phyloP scores from a whole-genome alignment of 2,329 filamentous ascomycete genomes.

The Phyllachora maydis region DNA sequence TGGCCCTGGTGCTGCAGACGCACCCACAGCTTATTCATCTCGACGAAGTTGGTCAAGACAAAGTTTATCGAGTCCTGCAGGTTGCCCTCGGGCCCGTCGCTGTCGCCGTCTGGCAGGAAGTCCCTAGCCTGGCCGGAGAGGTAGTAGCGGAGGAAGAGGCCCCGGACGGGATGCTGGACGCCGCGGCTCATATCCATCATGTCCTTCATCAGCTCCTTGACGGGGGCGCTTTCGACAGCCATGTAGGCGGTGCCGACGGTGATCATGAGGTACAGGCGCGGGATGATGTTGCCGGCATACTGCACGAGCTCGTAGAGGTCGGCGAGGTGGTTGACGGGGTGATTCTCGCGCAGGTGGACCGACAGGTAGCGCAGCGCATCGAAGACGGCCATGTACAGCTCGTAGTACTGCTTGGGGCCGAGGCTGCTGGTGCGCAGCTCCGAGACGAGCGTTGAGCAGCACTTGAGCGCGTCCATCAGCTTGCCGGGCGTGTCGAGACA shows the following conservation, averaged over 20 bases:
- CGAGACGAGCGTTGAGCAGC: constrained; percentile 96
- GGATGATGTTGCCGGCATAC: constrained; percentile 95
- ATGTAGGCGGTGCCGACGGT: constrained; percentile 98
- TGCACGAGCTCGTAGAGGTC: constrained; percentile 96
- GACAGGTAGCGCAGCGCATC: constrained; percentile 93
- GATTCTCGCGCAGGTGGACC: constrained; percentile 89
- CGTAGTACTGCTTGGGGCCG: constrained; percentile 98
- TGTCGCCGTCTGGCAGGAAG: constrained; percentile 57
- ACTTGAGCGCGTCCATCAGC: constrained; percentile 98
- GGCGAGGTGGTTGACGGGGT: constrained; percentile 92
- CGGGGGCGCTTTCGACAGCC: constrained; percentile 91
- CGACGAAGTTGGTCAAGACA: constrained; percentile 93
- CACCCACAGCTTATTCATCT: constrained; percentile 99
- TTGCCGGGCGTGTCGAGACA: constrained; percentile 94
- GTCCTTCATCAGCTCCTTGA: constrained; percentile 99
- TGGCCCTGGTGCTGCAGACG: constrained; percentile 93
- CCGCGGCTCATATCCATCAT: constrained; percentile 99
- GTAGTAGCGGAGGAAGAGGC: constrained; percentile 89
- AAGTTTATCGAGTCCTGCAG: constrained; percentile 96
- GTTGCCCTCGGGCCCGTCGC: constrained; percentile 88
- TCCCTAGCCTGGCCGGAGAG: constrained; percentile 88
- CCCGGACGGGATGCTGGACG: constrained; percentile 89
- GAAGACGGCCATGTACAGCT: constrained; percentile 98
- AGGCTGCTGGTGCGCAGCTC: constrained; percentile 92
- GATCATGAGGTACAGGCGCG: constrained; percentile 94